phyloP scores from a whole-genome alignment of 2,329 filamentous ascomycete genomes.

The Aspergillus melleus region DNA sequence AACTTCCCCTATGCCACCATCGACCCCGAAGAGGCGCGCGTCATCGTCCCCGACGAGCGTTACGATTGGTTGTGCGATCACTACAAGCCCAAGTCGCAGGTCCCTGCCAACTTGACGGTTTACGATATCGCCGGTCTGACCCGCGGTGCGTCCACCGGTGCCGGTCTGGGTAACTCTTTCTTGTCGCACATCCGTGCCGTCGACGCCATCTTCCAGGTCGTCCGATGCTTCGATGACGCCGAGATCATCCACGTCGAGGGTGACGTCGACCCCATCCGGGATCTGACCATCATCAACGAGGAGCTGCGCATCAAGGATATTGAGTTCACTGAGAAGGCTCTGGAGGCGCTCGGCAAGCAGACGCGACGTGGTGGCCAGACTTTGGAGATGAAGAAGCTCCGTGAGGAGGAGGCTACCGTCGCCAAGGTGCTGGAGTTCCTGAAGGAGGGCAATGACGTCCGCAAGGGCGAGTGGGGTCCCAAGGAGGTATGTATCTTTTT shows the following conservation, averaged over 20 bases:
- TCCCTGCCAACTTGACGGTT: slow-evolving; percentile 96
- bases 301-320: slow-evolving; percentile 98
- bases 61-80: slow-evolving; percentile 95
- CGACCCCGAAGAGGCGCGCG: slow-evolving; percentile 95
- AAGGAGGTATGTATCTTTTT: slow-evolving; percentile 74
- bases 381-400: slow-evolving; percentile 96
- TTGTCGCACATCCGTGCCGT: slow-evolving; percentile 97
- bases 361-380: slow-evolving; percentile 91
- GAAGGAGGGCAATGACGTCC: slow-evolving; percentile 87
- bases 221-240: slow-evolving; percentile 96
- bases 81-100: slow-evolving; percentile 95
- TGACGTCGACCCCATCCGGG: slow-evolving; percentile 91
- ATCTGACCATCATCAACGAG: slow-evolving; percentile 94
- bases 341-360: slow-evolving; percentile 90
- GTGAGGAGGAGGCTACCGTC: slow-evolving; percentile 89
- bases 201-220: slow-evolving; percentile 96
- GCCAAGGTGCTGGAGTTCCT: slow-evolving; percentile 84
- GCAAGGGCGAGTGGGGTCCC: slow-evolving; percentile 82
- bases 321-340: slow-evolving; percentile 94
- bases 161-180: slow-evolving; percentile 96
- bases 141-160: slow-evolving; percentile 92
- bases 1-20: slow-evolving; percentile 99
- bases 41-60: slow-evolving; percentile 92
- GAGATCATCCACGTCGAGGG: slow-evolving; percentile 99
- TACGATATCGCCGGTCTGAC: slow-evolving; percentile 99